phyloP scores from a whole-genome alignment of 495 filamentous ascomycete genomes.

The Neurospora sp. region DNA sequence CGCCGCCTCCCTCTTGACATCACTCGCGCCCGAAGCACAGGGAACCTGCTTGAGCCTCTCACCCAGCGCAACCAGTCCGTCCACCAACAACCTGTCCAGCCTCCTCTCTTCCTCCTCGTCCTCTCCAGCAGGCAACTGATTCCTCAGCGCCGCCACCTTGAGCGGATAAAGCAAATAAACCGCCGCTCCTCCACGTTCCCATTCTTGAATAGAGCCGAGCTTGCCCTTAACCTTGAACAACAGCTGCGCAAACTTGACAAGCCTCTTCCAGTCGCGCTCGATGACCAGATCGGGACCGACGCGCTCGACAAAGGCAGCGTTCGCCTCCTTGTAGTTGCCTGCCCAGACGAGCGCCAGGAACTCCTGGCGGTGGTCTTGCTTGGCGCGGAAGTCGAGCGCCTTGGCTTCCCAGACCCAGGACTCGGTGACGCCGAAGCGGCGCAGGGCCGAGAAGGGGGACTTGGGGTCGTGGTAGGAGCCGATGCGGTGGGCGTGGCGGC shows the following conservation, averaged over 20 bases:
- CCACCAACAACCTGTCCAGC: conserved; percentile 43
- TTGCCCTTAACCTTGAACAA: conserved; percentile 55
- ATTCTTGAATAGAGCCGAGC: conserved; percentile 33
- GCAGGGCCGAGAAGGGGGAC: conserved; percentile 17
- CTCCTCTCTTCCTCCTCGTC: conserved; percentile 20
- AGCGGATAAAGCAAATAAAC: conserved; percentile 72
- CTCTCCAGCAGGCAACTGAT: conserved; percentile 18
- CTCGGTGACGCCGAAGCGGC: conserved; percentile 55
- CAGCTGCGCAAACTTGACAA: conserved; percentile 37
- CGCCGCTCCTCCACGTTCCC: conserved; percentile 61
- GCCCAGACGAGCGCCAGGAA: conserved; percentile 69
- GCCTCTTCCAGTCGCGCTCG: conserved; percentile 56
- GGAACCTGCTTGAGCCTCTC: conserved; percentile 30
- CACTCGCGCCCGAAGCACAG: neutral
- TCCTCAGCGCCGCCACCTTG: neutral
- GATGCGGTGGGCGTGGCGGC: conserved; percentile 50
- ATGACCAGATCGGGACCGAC: conserved; percentile 77
- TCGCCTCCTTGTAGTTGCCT: conserved; percentile 67
- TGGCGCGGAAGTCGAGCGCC: conserved; percentile 67
- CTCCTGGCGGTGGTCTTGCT: conserved; percentile 51
- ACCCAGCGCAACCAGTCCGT: conserved; percentile 53
- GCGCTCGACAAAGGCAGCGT: conserved; percentile 62
- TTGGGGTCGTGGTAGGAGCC: conserved; percentile 11
- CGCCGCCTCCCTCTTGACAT: conserved; percentile 45
- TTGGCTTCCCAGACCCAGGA: conserved; percentile 81